A percentile compares a stretch with the other conserved stretches of the same genome.
Conservation (phyloP, 495 filamentous ascomycete genomes). For the Elaphomyces granulatus region DNA sequence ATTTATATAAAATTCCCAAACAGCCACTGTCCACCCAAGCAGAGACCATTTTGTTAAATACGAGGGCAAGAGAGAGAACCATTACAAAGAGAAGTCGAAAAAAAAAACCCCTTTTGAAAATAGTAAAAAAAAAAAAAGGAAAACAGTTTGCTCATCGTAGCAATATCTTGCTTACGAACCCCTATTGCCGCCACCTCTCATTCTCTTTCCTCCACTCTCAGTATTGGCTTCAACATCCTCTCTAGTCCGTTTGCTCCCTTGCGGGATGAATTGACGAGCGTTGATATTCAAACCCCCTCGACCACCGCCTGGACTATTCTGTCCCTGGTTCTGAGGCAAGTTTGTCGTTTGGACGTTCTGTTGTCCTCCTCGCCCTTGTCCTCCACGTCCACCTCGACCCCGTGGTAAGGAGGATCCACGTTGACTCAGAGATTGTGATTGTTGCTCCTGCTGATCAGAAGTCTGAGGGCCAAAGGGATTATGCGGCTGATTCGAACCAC, state of each 20-base stretch:
- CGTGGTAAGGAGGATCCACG: slow-evolving; percentile 31
- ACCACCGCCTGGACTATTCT: slow-evolving; percentile 17
- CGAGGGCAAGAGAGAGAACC: too few relatives aligned
- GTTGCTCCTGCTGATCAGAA: slow-evolving; percentile 8
- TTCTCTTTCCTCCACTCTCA: slow-evolving; percentile 35
- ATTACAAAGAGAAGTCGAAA: too few relatives aligned
- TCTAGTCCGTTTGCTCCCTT: slow-evolving; percentile 49
- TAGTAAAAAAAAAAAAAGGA: too few relatives aligned
- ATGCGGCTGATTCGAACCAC: slow-evolving; percentile 21
- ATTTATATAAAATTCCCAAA: too few relatives aligned
- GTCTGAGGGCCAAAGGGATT: slow-evolving; percentile 17
- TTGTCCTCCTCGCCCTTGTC: slow-evolving; percentile 26
- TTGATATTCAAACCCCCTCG: slow-evolving; percentile 35
- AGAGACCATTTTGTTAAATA: too few relatives aligned
- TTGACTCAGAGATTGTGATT: slow-evolving; percentile 16
- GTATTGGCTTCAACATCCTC: slow-evolving; percentile 41
- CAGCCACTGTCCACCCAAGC: too few relatives aligned
- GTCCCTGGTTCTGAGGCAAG: slow-evolving; percentile 16
- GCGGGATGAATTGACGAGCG: slow-evolving; percentile 46
- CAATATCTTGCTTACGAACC: slow-evolving; percentile 14
- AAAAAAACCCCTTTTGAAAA: too few relatives aligned
- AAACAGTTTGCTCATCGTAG: too few relatives aligned
- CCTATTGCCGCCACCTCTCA: slow-evolving; percentile 34
- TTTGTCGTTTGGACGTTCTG: slow-evolving; percentile 20
- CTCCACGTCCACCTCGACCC: slow-evolving; percentile 30